Evolutionary conservation across 2,329 filamentous ascomycete genomes (phyloP).

Genomic region (Botryotinia globosa): DNA sequence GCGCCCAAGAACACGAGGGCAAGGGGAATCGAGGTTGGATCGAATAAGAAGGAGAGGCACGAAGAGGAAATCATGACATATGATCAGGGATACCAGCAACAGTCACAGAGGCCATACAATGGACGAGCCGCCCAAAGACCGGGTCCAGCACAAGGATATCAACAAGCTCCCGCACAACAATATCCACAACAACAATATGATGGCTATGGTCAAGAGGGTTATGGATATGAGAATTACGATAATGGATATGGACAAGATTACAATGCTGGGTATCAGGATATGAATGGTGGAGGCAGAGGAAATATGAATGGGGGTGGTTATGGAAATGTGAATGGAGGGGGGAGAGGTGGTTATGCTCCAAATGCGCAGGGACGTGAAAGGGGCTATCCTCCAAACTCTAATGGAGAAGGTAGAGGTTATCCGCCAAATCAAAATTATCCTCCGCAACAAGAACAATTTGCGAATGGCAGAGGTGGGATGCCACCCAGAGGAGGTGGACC

Average conservation of each 20-base stretch:
- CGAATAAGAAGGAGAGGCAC: neutral
- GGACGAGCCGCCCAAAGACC: conserved; percentile 33
- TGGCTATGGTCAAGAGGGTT: conserved; percentile 35
- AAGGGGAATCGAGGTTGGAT: neutral
- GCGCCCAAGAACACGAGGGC: neutral
- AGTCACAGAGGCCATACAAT: conserved; percentile 35
- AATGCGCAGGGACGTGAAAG: conserved; percentile 35
- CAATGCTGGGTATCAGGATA: conserved; percentile 34
- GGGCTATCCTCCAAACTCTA: conserved; percentile 18
- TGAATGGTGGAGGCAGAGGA: conserved; percentile 33
- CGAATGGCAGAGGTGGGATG: conserved; percentile 31
- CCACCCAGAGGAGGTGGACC: conserved; percentile 30
- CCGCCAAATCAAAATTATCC: conserved; percentile 35
- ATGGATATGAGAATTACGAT: conserved; percentile 35
- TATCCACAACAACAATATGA: conserved; percentile 61
- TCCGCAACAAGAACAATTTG: conserved; percentile 35
- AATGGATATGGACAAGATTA: conserved; percentile 33
- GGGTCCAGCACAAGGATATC: conserved; percentile 33
- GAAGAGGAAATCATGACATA: conserved; percentile 34
- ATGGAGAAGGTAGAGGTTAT: conserved; percentile 26
- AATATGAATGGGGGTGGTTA: conserved; percentile 25
- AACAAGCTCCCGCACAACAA: conserved; percentile 42
- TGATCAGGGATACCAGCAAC: conserved; percentile 36
- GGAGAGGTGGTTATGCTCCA: conserved; percentile 29
- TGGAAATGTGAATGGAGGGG: conserved; percentile 24